Percentiles rank a stretch among this genome's conserved stretches.
These are phyloP conservation scores for Jasminum sambac DNA, from an alignment of 257 asterid species.

Conservation along the genomic window DNA sequence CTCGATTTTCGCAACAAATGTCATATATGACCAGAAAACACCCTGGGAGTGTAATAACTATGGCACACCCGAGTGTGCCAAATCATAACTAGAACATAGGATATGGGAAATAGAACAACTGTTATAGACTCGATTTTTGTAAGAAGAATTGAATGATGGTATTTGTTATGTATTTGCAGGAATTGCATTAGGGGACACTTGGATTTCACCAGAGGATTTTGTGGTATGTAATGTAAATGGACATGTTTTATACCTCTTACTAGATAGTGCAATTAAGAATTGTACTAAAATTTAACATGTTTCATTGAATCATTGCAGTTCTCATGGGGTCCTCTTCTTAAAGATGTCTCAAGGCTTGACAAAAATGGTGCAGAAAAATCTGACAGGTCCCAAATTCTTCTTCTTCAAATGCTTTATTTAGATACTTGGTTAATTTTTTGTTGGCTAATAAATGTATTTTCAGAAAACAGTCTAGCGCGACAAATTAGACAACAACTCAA, in stretches of 20 bases:
- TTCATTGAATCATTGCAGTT: slow-evolving; percentile 10
- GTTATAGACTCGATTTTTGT: no score
- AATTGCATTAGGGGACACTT: slow-evolving; percentile 82
- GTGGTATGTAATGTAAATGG: slow-evolving; percentile 42
- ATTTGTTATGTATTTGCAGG: slow-evolving; percentile 35
- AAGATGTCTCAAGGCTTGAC: slow-evolving; percentile 19
- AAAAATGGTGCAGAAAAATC: slow-evolving; percentile 7
- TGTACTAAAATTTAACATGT: background rate
- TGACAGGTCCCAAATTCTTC: slow-evolving; percentile 3
- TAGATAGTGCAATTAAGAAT: slow-evolving; percentile 21
- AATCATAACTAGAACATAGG: no score
- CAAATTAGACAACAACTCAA: slow-evolving; percentile 53
- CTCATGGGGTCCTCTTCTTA: slow-evolving; percentile 3
- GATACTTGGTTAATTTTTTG: background rate
- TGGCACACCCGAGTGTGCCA: no score
- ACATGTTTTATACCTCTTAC: slow-evolving; percentile 4
- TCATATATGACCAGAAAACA: no score
- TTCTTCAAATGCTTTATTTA: background rate
- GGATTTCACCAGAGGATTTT: slow-evolving; percentile 98
- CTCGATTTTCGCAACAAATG: no score
- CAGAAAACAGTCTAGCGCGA: slow-evolving; percentile 57
- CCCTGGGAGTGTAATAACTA: no score
- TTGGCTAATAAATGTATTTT: slow-evolving; percentile 18
- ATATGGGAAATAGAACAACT: no score
- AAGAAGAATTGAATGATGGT: background rate